These are phyloP conservation scores for Coprinopsis sp. DNA, from an alignment of 768 basidiomycete genomes.

Conservation along the genomic window DNA sequence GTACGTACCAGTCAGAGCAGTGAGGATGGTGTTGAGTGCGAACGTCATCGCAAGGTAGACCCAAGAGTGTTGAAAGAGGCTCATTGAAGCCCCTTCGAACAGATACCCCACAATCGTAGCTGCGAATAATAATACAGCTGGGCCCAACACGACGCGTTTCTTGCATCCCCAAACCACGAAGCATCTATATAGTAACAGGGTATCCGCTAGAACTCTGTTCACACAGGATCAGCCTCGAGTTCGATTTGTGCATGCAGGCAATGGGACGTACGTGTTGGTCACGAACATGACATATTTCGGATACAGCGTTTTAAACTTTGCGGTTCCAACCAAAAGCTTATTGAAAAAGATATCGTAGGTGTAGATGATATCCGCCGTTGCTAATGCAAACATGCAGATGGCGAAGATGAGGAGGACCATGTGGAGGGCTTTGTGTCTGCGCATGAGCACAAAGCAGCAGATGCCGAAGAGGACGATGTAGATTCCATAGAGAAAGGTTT, in stretches of 20 bases:
- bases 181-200: slow-evolving; percentile 28
- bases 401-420: slow-evolving; percentile 27
- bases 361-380: slow-evolving; percentile 29
- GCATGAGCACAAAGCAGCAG: slow-evolving; percentile 30
- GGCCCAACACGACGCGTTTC: slow-evolving; percentile 23
- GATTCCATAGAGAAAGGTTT: slow-evolving; percentile 18
- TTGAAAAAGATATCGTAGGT: slow-evolving; percentile 28
- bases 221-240: background rate
- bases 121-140: slow-evolving; percentile 25
- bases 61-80: slow-evolving; percentile 20
- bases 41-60: slow-evolving; percentile 30
- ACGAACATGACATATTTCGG: slow-evolving; percentile 34
- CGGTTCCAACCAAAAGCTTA: slow-evolving; percentile 16
- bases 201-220: slow-evolving; percentile 11
- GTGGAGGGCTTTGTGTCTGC: slow-evolving; percentile 20
- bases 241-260: background rate
- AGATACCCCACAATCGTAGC: slow-evolving; percentile 23
- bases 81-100: slow-evolving; percentile 11
- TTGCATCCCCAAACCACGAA: slow-evolving; percentile 34
- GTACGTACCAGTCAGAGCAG: slow-evolving; percentile 28
- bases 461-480: slow-evolving; percentile 33
- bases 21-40: slow-evolving; percentile 29
- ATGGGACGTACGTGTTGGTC: slow-evolving; percentile 31
- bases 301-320: slow-evolving; percentile 19
- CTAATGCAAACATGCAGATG: slow-evolving; percentile 31